Percentiles rank a stretch among this genome's conserved stretches.
These are phyloP conservation scores for Camelina neglecta DNA, from an alignment of 345 rosid genomes.

Conservation along the genomic window DNA sequence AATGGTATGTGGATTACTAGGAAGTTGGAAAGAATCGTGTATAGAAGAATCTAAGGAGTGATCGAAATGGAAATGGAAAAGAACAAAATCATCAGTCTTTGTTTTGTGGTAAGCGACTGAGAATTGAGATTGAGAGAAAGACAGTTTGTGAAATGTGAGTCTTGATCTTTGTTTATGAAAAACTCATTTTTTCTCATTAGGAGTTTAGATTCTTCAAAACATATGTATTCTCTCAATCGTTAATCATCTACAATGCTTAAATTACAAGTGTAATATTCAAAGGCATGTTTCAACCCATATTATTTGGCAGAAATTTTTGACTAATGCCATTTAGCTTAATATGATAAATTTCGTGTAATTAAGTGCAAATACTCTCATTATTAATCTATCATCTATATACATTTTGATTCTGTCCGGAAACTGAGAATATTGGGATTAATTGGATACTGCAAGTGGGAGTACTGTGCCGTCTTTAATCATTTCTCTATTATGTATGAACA, in stretches of 20 bases:
- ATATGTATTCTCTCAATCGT: too few species aligned
- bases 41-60: constrained; percentile 28
- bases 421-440: constrained; percentile 5
- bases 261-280: neutral
- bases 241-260: neutral
- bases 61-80: constrained; percentile 20
- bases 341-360: neutral
- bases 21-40: constrained; percentile 18
- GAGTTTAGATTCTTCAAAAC: neutral
- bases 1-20: constrained; percentile 22
- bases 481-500: constrained; percentile 20
- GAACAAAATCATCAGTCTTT: constrained; percentile 9
- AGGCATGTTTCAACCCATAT: neutral
- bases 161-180: neutral
- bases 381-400: neutral
- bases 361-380: constrained; percentile 8
- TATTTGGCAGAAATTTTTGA: neutral
- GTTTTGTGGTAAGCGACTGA: constrained; percentile 21
- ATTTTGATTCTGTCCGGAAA: neutral
- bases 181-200: neutral
- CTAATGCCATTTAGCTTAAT: neutral
- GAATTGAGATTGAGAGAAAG: constrained; percentile 6
- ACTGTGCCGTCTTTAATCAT: constrained; percentile 39
- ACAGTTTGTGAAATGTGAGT: neutral
- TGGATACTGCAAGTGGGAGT: constrained; percentile 37